phyloP scores from a whole-genome alignment of 2,329 filamentous ascomycete genomes.

The Alternaria novae-zelandiae region DNA sequence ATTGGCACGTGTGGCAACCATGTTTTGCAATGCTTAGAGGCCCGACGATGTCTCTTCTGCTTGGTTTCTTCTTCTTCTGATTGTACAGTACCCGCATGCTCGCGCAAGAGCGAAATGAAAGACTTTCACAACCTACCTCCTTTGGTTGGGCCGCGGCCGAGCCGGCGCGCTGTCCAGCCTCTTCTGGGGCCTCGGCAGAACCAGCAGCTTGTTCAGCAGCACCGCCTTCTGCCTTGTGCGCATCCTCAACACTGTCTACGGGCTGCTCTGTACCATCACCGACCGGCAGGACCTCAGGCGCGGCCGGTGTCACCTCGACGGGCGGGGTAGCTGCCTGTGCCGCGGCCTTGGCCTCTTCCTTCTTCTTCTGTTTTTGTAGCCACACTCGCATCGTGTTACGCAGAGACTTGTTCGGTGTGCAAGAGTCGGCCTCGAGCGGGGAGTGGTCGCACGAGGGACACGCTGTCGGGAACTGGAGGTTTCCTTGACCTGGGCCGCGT shows the following conservation, averaged over 20 bases:
- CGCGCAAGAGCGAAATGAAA: not conserved
- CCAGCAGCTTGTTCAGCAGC: constrained; percentile 12
- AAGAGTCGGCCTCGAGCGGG: constrained; percentile 83
- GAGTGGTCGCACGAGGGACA: constrained; percentile 95
- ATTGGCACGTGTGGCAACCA: constrained; percentile 29
- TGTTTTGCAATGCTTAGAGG: constrained; percentile 26
- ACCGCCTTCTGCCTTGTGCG: constrained; percentile 16
- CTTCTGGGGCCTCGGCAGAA: constrained; percentile 18
- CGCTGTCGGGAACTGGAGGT: constrained; percentile 71
- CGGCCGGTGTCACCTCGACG: constrained; percentile 25
- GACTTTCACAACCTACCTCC: constrained; percentile 31
- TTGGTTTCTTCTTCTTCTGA: constrained; percentile 4
- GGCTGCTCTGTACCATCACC: constrained; percentile 32
- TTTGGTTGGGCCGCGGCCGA: constrained; percentile 26
- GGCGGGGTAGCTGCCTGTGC: constrained; percentile 38
- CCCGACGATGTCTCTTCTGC: constrained; percentile 1
- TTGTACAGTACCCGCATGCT: constrained; percentile 9
- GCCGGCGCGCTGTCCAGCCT: constrained; percentile 20
- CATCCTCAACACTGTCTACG: constrained; percentile 39
- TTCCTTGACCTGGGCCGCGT: constrained; percentile 35
- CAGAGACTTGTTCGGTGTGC: constrained; percentile 87
- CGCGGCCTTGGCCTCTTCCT: constrained; percentile 46
- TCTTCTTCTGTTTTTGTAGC: constrained; percentile 83
- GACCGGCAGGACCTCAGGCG: constrained; percentile 28
- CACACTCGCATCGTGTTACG: constrained; percentile 92